These are phyloP conservation scores for Choiromyces venosus DNA, from an alignment of 495 filamentous ascomycete species.

Conservation along the genomic window DNA sequence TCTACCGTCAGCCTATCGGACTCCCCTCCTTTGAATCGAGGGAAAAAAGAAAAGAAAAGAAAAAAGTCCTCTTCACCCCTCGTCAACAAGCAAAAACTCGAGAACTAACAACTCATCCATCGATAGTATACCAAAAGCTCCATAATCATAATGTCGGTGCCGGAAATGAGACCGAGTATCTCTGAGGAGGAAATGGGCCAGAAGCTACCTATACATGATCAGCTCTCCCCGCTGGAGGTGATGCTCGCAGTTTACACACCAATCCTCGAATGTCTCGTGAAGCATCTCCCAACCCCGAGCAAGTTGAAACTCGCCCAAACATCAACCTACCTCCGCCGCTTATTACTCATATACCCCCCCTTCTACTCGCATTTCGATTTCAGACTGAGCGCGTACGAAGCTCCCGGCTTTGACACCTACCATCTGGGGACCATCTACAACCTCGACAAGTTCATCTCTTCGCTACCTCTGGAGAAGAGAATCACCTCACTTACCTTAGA, in stretches of 20 bases:
- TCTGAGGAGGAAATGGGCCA: not conserved
- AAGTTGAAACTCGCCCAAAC: slow-evolving; percentile 39
- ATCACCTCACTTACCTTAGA: slow-evolving; percentile 41
- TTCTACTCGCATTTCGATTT: slow-evolving; percentile 42
- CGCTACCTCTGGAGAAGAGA: slow-evolving; percentile 36
- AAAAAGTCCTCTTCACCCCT: not conserved
- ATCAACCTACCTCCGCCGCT: slow-evolving; percentile 33
- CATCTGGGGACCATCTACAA: slow-evolving; percentile 42
- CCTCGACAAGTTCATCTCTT: slow-evolving; percentile 38
- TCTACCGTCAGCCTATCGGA: not conserved
- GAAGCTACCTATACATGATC: slow-evolving; percentile 20
- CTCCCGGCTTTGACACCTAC: slow-evolving; percentile 38
- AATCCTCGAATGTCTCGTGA: slow-evolving; percentile 42
- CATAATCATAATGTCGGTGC: not conserved
- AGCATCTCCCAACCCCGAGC: slow-evolving; percentile 38
- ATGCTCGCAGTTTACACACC: slow-evolving; percentile 41
- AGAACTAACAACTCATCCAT: not conserved
- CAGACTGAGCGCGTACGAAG: slow-evolving; percentile 36
- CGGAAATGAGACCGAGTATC: not conserved
- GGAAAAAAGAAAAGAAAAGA: not conserved
- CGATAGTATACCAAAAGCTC: not conserved
- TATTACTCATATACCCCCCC: slow-evolving; percentile 37
- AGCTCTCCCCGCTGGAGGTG: slow-evolving; percentile 40
- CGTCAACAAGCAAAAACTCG: not conserved
- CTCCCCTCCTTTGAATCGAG: not conserved